phyloP scores from a whole-genome alignment of 2,329 filamentous ascomycete genomes.

The Hypoxylon sp. region DNA sequence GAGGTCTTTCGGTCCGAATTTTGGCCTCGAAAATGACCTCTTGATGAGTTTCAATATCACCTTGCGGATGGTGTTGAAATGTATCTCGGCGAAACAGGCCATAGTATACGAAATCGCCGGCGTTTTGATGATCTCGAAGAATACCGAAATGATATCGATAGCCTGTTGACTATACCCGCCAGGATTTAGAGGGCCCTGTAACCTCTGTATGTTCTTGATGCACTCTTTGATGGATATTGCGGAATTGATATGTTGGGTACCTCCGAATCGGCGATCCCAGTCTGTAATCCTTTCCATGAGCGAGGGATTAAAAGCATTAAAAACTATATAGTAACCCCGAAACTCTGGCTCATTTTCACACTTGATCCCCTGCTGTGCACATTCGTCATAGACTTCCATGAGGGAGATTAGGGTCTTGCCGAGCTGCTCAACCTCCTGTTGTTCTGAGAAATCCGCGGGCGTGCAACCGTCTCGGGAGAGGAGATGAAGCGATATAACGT shows the following conservation, averaged over 20 bases:
- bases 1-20: conserved; percentile 70
- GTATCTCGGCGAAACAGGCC: conserved; percentile 77
- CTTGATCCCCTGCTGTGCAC: conserved; percentile 66
- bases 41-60: conserved; percentile 69
- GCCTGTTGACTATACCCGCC: conserved; percentile 63
- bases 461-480: conserved; percentile 69
- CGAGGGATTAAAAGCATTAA: conserved; percentile 70
- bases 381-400: conserved; percentile 75
- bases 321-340: conserved; percentile 73
- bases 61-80: conserved; percentile 72
- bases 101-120: conserved; percentile 74
- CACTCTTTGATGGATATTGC: conserved; percentile 72
- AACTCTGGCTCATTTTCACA: conserved; percentile 77
- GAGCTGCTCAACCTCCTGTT: conserved; percentile 77
- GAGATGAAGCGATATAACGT: conserved; percentile 74
- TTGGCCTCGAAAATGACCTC: conserved; percentile 67
- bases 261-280: conserved; percentile 69
- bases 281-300: conserved; percentile 68
- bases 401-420: conserved; percentile 75
- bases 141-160: conserved; percentile 64
- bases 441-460: conserved; percentile 72
- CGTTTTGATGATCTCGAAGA: conserved; percentile 71
- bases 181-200: conserved; percentile 69
- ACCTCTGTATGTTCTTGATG: conserved; percentile 69
- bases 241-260: conserved; percentile 71